Evolutionary conservation across 2,329 filamentous ascomycete species (phyloP).

Genomic region (Epichloe aotearoae): DNA sequence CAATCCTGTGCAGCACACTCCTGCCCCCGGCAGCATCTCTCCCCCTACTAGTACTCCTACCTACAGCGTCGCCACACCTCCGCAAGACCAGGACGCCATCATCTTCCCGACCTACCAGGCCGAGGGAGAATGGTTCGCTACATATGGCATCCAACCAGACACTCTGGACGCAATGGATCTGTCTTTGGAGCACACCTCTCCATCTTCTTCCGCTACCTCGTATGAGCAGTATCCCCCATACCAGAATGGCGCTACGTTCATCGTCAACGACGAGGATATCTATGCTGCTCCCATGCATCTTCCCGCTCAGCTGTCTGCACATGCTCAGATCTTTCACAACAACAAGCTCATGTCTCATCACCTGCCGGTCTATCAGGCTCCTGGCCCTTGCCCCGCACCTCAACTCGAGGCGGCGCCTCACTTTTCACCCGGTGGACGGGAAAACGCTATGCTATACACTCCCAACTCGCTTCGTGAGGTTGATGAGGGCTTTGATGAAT

Average conservation of each 20-base stretch:
- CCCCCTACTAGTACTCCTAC: conserved; percentile 44
- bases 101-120: conserved; percentile 35
- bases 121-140: conserved; percentile 31
- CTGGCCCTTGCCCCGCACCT: conserved; percentile 14
- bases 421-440: conserved; percentile 56
- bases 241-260: conserved; percentile 48
- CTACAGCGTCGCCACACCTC: conserved; percentile 43
- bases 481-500: conserved; percentile 53
- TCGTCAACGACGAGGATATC: conserved; percentile 46
- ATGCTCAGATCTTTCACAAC: conserved; percentile 22
- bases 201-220: conserved; percentile 20
- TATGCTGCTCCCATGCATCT: conserved; percentile 46
- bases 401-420: conserved; percentile 28
- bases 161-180: conserved; percentile 29
- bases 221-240: conserved; percentile 46
- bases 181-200: conserved; percentile 25
- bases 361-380: conserved; percentile 21
- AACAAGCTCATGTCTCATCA: conserved; percentile 30
- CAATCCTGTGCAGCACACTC: conserved; percentile 38
- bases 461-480: conserved; percentile 47
- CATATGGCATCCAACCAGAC: conserved; percentile 18
- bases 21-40: conserved; percentile 46
- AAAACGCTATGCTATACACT: conserved; percentile 55
- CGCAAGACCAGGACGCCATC: conserved; percentile 29
- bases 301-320: conserved; percentile 32